A percentile compares a stretch with the other conserved stretches of the same genome.
phyloP scores from a whole-genome alignment of 371 early-diverging fungal genomes.

The Mortierella sp. region DNA sequence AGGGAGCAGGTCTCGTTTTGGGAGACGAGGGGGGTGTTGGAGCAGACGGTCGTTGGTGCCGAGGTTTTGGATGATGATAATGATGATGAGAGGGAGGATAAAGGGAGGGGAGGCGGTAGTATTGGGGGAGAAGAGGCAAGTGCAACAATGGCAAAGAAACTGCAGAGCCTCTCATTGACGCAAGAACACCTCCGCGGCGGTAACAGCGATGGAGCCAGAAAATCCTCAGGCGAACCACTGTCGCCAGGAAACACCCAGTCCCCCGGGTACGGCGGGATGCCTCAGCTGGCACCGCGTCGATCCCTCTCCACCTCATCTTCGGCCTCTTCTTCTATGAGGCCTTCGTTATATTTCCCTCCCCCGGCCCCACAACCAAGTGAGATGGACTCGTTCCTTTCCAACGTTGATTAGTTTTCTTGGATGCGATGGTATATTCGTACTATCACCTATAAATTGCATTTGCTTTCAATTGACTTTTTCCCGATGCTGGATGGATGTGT shows the following conservation, averaged over 20 bases:
- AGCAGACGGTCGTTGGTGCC: slow-evolving; percentile 61
- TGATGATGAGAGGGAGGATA: not conserved
- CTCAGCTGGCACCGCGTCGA: not conserved
- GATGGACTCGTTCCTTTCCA: not conserved
- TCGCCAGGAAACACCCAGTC: slow-evolving; percentile 6
- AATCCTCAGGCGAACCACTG: not conserved
- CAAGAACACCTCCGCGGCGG: not conserved
- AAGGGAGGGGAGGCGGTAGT: not conserved
- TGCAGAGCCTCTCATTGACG: not conserved
- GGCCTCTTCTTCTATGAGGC: not conserved
- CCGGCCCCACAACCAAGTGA: not conserved
- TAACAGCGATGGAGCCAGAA: not conserved
- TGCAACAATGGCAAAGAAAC: not conserved
- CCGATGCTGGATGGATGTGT: not conserved
- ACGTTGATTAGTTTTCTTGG: not conserved
- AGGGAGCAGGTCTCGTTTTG: slow-evolving; percentile 45
- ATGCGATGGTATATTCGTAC: not conserved
- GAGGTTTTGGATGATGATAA: slow-evolving; percentile 26
- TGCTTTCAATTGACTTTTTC: too few relatives aligned
- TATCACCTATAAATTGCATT: not conserved
- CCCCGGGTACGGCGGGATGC: not conserved
- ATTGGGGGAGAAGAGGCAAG: not conserved
- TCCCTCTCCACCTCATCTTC: not conserved
- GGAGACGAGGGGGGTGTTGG: slow-evolving; percentile 56
- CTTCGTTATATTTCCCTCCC: not conserved